Base-by-base conservation (phyloP, 2,329 filamentous ascomycete species). In the Neodidymelliopsis sp. region DNA sequence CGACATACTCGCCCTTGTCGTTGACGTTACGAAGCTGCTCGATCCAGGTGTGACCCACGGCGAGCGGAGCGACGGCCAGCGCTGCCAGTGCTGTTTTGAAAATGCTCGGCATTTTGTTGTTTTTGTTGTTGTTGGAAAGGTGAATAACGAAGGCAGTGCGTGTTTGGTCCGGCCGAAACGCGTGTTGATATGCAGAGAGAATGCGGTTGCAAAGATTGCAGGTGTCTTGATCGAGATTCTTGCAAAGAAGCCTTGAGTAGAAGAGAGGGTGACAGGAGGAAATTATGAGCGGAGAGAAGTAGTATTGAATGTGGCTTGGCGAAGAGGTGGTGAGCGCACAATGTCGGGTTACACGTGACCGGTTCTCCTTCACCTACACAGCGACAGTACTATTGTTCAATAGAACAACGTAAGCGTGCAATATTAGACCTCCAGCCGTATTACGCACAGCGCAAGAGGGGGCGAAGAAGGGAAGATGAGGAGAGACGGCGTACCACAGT, bases 11-110 rank as follows among this genome's bases (percentile, higher is more conserved):
- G 44, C 91, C 92, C 62, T 91, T 88, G 20, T 83, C 71, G 42
- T 85, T 83, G 69, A 97, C 85, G 48, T 85, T 84, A 54, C 79
- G 83, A 38, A 93, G 78, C 63, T 87, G 79, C 74, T 97, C 91
- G 36, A 93, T 81, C 92, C 92, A 97, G 13, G 85, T 88, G 74
- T 97, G 93, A 6, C 61, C 68, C 30, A 58, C 18, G 12, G 56
- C 59, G 18, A 54, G 30, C 4, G 65, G 62, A 4, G 54, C 53
- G 49, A 58, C 51, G 31, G 50, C 56, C 42, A 67, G 41, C 39
- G 49, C 60, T 27, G 59, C 61, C 15, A 60, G 18, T 23, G 54
- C 27, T 12, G 54, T 38, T 31, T 37, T 41, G 30, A 55, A 42
- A 31, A 59, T 51, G 49, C 51, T 51, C 35, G 53, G 55, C 63